Conservation (phyloP, 2,329 filamentous ascomycete genomes). For the Nannizzia gypsea region DNA sequence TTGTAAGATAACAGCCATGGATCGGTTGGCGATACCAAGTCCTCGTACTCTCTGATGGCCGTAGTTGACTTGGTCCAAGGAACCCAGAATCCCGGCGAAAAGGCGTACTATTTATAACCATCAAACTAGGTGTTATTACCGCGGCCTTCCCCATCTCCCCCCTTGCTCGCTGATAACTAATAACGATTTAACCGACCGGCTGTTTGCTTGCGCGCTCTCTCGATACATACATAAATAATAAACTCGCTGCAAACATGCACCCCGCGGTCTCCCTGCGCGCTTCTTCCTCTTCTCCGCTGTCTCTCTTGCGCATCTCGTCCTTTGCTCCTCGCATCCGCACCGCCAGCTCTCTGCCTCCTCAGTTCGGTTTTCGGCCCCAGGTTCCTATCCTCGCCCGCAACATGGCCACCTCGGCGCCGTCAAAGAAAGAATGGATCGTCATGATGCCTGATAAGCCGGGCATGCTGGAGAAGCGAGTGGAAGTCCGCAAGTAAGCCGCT, state of each 20-base stretch:
- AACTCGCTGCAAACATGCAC: slow-evolving; percentile 3
- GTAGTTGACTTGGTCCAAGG: too few relatives aligned
- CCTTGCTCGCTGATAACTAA: neutral
- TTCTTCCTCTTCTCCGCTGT: neutral
- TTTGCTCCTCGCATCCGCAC: neutral
- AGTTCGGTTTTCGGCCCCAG: neutral
- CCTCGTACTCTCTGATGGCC: too few relatives aligned
- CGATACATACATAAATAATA: neutral
- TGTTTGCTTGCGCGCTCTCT: too few relatives aligned
- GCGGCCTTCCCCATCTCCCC: neutral
- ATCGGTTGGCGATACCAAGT: too few relatives aligned
- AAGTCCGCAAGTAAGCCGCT: slow-evolving; percentile 29
- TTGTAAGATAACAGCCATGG: too few relatives aligned
- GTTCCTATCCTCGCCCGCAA: neutral
- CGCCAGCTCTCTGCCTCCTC: neutral
- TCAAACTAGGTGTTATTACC: neutral
- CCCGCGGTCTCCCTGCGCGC: neutral
- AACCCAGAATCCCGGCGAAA: too few relatives aligned
- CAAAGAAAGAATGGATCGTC: slow-evolving; percentile 50
- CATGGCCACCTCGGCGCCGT: slow-evolving; percentile 7
- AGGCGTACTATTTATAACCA: too few relatives aligned
- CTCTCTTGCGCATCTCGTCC: neutral
- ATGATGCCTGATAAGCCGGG: slow-evolving; percentile 56
- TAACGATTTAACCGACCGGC: too few relatives aligned
- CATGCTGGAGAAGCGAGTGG: slow-evolving; percentile 48